Evolutionary conservation across 83 land plant species (phyloP), one percentile per base, ranked within the genome.

Genomic region (Diphasiastrum complanatum): DNA sequence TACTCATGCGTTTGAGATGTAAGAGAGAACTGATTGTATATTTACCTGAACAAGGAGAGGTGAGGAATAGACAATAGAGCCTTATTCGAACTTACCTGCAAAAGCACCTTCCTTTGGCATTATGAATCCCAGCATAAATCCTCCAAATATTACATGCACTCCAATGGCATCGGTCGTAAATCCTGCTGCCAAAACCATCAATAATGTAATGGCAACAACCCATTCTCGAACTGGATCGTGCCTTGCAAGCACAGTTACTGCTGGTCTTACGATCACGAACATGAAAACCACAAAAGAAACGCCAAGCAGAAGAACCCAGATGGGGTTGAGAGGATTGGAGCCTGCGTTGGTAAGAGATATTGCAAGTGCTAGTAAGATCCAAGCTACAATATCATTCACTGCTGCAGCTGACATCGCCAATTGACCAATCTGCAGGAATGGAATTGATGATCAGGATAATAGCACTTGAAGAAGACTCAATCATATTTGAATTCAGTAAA

Each of bases 351-450:
- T 79, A 1, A 85, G 70, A 19, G 90, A 81, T 52, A 85, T 69
- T 25, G 90, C 90, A 11, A 85, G 79, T 34, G 90, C 90, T 16
- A 85, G 72, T 8, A 85, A 72, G 41, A 82, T 75, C 90, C 90
- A 85, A 1, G 90, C 90, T 20, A 79, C 90, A 2, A 82, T 77
- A 45, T 85, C 90, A 45, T 85, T 85, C 25, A 82, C 81, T 0
- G 90, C 90, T 5, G 90, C 90, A 19, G 86, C 86, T 3, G 90
- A 78, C 79, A 85, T 85, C 18, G 90, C 90, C 68, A 82, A 69
- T 36, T 51, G 69, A 2, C 69, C 69, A 14, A 64, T 27, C 67
- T 64, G 67, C 55, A 51, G 22, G 2, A 11, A 46, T 3, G 48
- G 38, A n/a, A 20, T 51, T 51, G 31, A 26, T 47, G 5, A 47